Percentiles rank a stretch among this genome's conserved stretches.
Evolutionary conservation across 306 rosid genomes (phyloP).

Genomic region (Herpetospermum pedunculosum): DNA sequence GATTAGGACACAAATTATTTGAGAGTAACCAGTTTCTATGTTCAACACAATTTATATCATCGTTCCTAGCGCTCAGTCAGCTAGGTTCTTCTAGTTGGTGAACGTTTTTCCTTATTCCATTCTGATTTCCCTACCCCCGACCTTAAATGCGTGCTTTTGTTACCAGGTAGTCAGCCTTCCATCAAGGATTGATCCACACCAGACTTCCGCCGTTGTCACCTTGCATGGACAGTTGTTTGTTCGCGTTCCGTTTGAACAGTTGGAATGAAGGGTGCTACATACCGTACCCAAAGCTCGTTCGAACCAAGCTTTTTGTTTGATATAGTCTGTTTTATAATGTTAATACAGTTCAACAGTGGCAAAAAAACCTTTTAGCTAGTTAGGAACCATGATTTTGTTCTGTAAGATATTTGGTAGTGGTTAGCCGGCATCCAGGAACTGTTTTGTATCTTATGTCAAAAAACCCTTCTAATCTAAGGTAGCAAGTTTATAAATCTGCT

Average conservation of each 20-base stretch:
- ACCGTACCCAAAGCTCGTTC: background rate
- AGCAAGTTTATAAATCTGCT: background rate
- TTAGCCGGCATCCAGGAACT: background rate
- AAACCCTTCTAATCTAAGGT: background rate
- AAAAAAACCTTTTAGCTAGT: background rate
- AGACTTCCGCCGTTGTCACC: constrained; percentile 94
- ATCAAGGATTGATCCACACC: constrained; percentile 91
- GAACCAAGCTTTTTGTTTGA: background rate
- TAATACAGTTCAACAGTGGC: background rate
- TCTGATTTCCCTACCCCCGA: background rate
- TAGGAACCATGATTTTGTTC: background rate
- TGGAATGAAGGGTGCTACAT: constrained; percentile 22
- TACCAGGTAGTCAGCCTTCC: constrained; percentile 76
- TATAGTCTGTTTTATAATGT: constrained; percentile 1
- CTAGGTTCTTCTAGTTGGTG: background rate
- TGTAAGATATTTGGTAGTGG: constrained; percentile 11
- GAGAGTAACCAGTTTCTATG: background rate
- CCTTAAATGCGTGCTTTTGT: background rate
- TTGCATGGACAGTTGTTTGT: constrained; percentile 93
- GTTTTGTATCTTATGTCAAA: background rate
- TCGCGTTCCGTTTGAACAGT: constrained; percentile 85
- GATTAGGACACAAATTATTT: background rate
- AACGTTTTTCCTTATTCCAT: background rate
- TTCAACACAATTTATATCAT: background rate
- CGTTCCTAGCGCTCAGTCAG: background rate